A percentile compares a stretch with the other conserved stretches of the same genome.
Evolutionary conservation across 1,284 basidiomycete species (phyloP).

Genomic region (Coniophora puteana): DNA sequence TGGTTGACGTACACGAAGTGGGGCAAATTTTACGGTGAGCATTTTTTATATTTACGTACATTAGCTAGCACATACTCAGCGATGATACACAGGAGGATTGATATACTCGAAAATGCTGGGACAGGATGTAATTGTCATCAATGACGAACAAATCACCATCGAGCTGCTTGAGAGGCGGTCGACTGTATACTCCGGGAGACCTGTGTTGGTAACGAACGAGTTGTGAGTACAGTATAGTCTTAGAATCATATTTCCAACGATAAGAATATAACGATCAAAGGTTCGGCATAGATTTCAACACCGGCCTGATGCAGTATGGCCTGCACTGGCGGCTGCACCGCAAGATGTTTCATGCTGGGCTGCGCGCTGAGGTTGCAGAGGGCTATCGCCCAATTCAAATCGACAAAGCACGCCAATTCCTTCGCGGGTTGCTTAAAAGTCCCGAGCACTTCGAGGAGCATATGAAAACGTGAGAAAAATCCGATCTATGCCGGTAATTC

Average conservation of each 20-base stretch:
- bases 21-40: background rate
- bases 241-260: too few relatives aligned
- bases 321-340: conserved; percentile 10
- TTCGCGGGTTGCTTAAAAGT: conserved; percentile 16
- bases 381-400: conserved; percentile 16
- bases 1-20: conserved; percentile 1
- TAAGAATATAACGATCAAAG: too few relatives aligned
- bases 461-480: conserved; percentile 16
- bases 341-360: conserved; percentile 16
- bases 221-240: too few relatives aligned
- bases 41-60: too few relatives aligned
- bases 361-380: conserved; percentile 13
- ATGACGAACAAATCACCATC: conserved; percentile 20
- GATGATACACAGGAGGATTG: conserved; percentile 20
- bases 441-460: conserved; percentile 17
- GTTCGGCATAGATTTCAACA: background rate
- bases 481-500: background rate
- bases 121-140: conserved; percentile 25
- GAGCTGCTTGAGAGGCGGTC: conserved; percentile 27
- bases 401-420: conserved; percentile 19
- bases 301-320: background rate
- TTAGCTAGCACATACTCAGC: background rate
- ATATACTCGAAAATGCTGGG: conserved; percentile 24
- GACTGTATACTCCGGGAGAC: conserved; percentile 26
- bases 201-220: conserved; percentile 3